Evolutionary conservation across 2,329 filamentous ascomycete genomes (phyloP), one percentile per base, ranked within the genome.

Genomic region (Epicoccum sorghinum): DNA sequence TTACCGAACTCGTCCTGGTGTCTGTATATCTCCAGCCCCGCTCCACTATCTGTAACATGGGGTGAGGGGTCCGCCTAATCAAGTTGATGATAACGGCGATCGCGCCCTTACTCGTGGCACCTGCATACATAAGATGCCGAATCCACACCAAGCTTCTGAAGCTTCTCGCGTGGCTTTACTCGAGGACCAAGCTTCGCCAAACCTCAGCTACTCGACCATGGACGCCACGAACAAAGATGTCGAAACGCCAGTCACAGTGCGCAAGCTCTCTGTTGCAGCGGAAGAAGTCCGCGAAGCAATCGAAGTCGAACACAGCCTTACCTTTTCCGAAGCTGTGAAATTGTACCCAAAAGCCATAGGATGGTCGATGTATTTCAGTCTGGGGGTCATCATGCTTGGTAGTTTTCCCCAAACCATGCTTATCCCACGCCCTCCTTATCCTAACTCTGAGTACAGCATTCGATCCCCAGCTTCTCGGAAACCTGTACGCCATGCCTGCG

Each of bases 401-500:
- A 62, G 9, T 7, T 18, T 22, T n/a, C 6, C 9, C 12, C 22
- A 0, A 29, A 13, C 7, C 14, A 9, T 13, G 4, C 7, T 25
- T 2, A 6, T 7, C 25, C 7, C 2, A 12, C 41, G 4, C 18
- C 0, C 22, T 10, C 6, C 14, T 14, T 7, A 13, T 22, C 7
- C 54, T 65, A 35, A 57, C 33, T 1, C 12, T 7, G 35, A 9
- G 7, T 4, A 43, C 30, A 59, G 74, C 84, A 4, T 89, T 88
- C 63, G 86, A 88, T 66, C 83, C 84, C 0, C 85, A 88, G 66
- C 79, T 89, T 8, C 78, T 88, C 14, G 84, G 84, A 23, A 85
- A 86, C 56, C 78, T 89, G 47, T 87, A 84, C 61, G 80, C 83
- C 3, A 82, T 81, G 44, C 82, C 83, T 0, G 79, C 81, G 1